These are phyloP conservation scores for Cryptococcus amylolentus DNA, from an alignment of 1,284 basidiomycete species.

Conservation along the genomic window DNA sequence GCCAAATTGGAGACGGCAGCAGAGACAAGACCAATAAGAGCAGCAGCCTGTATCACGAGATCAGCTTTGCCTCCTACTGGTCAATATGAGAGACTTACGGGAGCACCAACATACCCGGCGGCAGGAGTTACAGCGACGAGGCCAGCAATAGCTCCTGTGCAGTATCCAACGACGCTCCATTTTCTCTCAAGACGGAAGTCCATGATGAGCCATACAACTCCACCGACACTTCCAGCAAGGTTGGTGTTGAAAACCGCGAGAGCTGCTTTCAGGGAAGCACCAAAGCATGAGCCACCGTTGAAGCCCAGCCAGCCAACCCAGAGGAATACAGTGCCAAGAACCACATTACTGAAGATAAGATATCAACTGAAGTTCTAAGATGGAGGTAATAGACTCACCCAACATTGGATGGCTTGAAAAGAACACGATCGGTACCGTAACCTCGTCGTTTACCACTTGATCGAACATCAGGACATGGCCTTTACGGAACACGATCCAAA, in stretches of 20 bases:
- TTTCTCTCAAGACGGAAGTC: conserved; percentile 79
- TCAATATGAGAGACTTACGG: conserved; percentile 52
- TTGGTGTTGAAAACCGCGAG: conserved; percentile 87
- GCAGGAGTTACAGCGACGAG: conserved; percentile 79
- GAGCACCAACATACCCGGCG: conserved; percentile 50
- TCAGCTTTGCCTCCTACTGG: conserved; percentile 29
- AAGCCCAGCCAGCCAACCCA: conserved; percentile 77
- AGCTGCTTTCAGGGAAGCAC: conserved; percentile 83
- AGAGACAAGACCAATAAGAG: conserved; percentile 72
- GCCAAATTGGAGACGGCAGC: conserved; percentile 79
- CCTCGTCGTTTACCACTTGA: conserved; percentile 52
- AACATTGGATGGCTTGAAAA: conserved; percentile 92
- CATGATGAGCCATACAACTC: conserved; percentile 82
- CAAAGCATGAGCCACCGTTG: conserved; percentile 70
- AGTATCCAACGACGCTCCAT: conserved; percentile 80
- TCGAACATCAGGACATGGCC: too few species aligned
- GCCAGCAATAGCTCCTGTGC: conserved; percentile 62
- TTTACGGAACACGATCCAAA: too few species aligned
- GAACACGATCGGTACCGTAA: conserved; percentile 74
- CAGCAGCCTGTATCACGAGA: conserved; percentile 48
- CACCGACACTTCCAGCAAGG: conserved; percentile 54
- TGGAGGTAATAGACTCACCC: conserved; percentile 45
- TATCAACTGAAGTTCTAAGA: background rate
- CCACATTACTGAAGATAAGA: conserved; percentile 57
- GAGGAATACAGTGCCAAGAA: conserved; percentile 79